Evolutionary conservation across 2,329 filamentous ascomycete genomes (phyloP).

Genomic region (Calonectria hongkongensis): DNA sequence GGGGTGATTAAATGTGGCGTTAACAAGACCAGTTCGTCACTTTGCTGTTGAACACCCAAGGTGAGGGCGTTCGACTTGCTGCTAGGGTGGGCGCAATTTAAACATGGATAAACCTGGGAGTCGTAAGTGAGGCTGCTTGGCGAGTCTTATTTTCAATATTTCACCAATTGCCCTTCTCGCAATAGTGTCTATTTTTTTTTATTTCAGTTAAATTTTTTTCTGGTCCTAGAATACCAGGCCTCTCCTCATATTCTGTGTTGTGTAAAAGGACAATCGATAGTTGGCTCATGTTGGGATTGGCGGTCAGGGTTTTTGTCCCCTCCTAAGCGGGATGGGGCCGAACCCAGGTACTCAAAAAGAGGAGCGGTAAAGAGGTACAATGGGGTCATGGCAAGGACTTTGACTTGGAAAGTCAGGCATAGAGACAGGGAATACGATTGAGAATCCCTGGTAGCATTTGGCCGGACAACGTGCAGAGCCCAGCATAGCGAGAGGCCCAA

Average conservation of each 20-base stretch:
- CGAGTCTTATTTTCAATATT: not conserved
- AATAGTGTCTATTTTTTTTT: not conserved
- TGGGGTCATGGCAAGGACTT: not conserved
- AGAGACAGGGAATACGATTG: not conserved
- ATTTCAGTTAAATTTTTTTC: not conserved
- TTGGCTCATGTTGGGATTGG: not conserved
- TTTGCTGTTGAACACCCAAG: constrained; percentile 42
- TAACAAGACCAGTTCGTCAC: constrained; percentile 45
- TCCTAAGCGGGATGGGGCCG: not conserved
- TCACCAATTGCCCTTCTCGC: not conserved
- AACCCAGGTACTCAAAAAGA: not conserved
- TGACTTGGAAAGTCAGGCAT: not conserved
- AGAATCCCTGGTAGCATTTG: constrained; percentile 39
- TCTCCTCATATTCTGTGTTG: not conserved
- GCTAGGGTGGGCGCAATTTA: constrained; percentile 36
- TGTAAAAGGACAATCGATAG: not conserved
- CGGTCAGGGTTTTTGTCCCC: too few relatives aligned
- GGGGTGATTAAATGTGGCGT: not conserved
- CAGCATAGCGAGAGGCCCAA: constrained; percentile 34
- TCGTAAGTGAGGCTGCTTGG: not conserved
- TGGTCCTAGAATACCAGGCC: not conserved
- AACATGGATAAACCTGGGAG: constrained; percentile 47
- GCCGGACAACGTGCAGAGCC: constrained; percentile 16
- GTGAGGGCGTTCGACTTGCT: constrained; percentile 44
- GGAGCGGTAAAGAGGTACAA: not conserved